Evolutionary conservation across 2,329 filamentous ascomycete genomes (phyloP), one percentile per base, ranked within the genome.

Genomic region (Diaporthe aspalathi): DNA sequence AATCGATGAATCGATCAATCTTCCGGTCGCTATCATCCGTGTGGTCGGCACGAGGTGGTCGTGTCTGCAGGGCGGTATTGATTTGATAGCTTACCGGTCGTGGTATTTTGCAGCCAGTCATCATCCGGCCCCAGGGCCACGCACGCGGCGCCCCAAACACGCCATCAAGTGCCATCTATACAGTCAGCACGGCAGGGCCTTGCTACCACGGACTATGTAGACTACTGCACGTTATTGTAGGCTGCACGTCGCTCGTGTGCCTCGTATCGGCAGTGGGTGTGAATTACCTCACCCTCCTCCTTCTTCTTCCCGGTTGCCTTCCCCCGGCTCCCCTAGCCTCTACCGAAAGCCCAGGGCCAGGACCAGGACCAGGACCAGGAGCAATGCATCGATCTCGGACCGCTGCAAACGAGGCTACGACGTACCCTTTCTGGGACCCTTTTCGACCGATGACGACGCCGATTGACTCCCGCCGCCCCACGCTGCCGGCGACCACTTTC

Each of bases 201-300:
- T 40, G 38, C 35, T n/a, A n/a, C n/a, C n/a, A n/a, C n/a, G n/a
- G n/a, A n/a, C n/a, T n/a, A n/a, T n/a, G n/a, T n/a, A 66, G 11
- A 24, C 70, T 70, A 70, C 57, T 66, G 67, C 52, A 67, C 22
- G 50, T 50, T 12, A 5, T 38, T 27, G n/a, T 38, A 24, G 38
- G 49, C 66, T 35, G 9, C 29, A 49, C 22, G 49, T 40, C 53
- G 53, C 52, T 24, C 56, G 67, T 72, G 70, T 72, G 67, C 45
- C 67, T 72, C 70, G 70, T 72, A 72, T 72, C 60, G 57, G 54
- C 32, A 38, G 29, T 45, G 11, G 22, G 50, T 17, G 43, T 52
- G 49, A 22, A 38, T 54, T 63, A 32, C 11, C 35, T 22, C 24
- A 6, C 38, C 49, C 17, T n/a, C n/a, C n/a, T n/a, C 32, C 5